A percentile compares a stretch with the other conserved stretches of the same genome.
Conservation (phyloP, 495 filamentous ascomycete genomes). For the Lepidopterella palustris region DNA sequence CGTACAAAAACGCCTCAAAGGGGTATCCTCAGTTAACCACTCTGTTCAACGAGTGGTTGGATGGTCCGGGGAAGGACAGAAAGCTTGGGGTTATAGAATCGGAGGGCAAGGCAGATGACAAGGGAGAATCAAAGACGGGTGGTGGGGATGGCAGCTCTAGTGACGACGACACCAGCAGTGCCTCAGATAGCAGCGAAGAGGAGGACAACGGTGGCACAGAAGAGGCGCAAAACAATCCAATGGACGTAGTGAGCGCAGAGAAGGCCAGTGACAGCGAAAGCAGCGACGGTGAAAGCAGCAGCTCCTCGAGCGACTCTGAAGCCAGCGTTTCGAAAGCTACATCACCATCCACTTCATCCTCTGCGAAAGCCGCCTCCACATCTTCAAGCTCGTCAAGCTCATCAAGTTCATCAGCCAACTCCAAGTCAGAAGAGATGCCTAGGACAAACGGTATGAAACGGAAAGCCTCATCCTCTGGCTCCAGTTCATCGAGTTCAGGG, state of each 20-base stretch:
- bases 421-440: conserved; percentile 6
- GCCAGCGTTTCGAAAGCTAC: background rate
- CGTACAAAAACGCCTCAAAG: background rate
- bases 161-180: conserved; percentile 1
- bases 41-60: conserved; percentile 25
- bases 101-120: background rate
- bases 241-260: conserved; percentile 15
- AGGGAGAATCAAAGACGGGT: background rate
- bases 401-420: too few relatives aligned
- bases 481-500: conserved; percentile 5
- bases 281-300: conserved; percentile 7
- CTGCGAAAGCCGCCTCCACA: background rate
- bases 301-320: conserved; percentile 10
- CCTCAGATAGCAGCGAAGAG: background rate
- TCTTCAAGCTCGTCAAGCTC: conserved; percentile 1
- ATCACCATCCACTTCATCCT: background rate
- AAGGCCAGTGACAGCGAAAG: conserved; percentile 8
- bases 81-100: background rate
- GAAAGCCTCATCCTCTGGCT: background rate
- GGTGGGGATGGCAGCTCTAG: background rate
- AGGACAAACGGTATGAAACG: background rate
- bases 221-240: conserved; percentile 7
- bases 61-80: conserved; percentile 5
- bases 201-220: background rate
- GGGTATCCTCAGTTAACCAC: conserved; percentile 11